phyloP scores from a whole-genome alignment of 352 stramenopile genomes.

The Globisporangium polare region DNA sequence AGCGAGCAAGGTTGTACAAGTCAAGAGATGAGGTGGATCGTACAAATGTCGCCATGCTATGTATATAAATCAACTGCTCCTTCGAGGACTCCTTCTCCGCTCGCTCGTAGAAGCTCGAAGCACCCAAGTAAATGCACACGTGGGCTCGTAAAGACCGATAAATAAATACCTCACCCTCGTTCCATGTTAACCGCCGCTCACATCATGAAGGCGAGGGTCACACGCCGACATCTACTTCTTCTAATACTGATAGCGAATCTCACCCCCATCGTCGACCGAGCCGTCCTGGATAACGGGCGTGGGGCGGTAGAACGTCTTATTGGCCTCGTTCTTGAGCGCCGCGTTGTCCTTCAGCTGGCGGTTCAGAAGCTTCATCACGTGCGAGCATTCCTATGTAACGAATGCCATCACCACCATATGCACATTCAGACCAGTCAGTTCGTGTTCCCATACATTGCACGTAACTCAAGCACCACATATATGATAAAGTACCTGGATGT shows the following conservation, averaged over 20 bases:
- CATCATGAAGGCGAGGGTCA: too few species aligned
- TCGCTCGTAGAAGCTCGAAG: too few species aligned
- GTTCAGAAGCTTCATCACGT: conserved; percentile 69
- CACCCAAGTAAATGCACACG: too few species aligned
- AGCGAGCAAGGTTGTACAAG: too few species aligned
- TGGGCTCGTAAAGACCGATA: too few species aligned
- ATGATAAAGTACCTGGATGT: conserved; percentile 39
- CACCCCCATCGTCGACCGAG: not conserved
- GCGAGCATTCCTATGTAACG: conserved; percentile 38
- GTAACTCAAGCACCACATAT: not conserved
- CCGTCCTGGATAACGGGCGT: conserved; percentile 18
- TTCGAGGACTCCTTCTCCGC: too few species aligned
- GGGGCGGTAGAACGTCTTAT: conserved; percentile 28
- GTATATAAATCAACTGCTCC: not conserved
- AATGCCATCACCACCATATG: too few species aligned
- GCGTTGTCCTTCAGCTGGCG: conserved; percentile 60
- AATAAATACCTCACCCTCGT: too few species aligned
- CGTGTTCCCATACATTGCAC: not conserved
- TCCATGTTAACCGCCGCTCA: too few species aligned
- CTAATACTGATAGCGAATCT: conserved; percentile 12
- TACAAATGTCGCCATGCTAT: not conserved
- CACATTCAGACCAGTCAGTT: not conserved
- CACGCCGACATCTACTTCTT: too few species aligned
- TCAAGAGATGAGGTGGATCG: too few species aligned
- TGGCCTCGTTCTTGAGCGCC: conserved; percentile 29